Percentiles rank a stretch among this genome's conserved stretches.
Evolutionary conservation across 2,329 filamentous ascomycete genomes (phyloP).

Genomic region (Colletotrichum sp.): DNA sequence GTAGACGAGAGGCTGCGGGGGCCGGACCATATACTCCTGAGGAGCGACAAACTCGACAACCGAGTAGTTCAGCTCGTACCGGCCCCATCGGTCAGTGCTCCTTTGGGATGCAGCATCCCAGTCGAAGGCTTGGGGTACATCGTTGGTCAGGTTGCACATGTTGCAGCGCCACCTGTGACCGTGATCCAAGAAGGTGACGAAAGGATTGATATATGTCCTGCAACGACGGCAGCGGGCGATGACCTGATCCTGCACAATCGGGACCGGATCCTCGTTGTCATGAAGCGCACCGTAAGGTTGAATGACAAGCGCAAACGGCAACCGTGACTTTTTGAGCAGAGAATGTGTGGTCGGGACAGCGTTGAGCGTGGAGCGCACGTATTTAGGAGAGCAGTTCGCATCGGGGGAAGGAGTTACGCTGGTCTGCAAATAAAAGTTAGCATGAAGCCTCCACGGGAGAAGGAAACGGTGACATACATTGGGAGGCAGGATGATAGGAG

Average conservation of each 20-base stretch:
- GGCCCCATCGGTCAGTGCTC: constrained; percentile 88
- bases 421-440: constrained; percentile 55
- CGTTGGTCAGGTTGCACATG: constrained; percentile 99
- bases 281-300: constrained; percentile 94
- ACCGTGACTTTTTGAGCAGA: constrained; percentile 93
- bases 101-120: constrained; percentile 95
- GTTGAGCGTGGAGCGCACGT: constrained; percentile 93
- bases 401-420: constrained; percentile 90
- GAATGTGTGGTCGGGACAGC: constrained; percentile 91
- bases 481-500: constrained; percentile 86
- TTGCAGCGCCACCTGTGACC: constrained; percentile 99
- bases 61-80: constrained; percentile 92
- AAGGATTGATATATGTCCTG: constrained; percentile 97
- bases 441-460: neutral
- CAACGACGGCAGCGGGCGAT: constrained; percentile 96
- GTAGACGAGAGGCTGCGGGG: constrained; percentile 93
- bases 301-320: constrained; percentile 94
- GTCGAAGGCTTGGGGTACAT: constrained; percentile 98
- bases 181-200: constrained; percentile 94
- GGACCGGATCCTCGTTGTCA: constrained; percentile 89
- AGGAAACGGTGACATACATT: constrained; percentile 69
- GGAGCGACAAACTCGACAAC: constrained; percentile 97
- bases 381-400: constrained; percentile 92
- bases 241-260: constrained; percentile 93
- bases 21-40: constrained; percentile 99